Conservation (phyloP, 176 grass and related monocot genomes). For the Eleusine indica region DNA sequence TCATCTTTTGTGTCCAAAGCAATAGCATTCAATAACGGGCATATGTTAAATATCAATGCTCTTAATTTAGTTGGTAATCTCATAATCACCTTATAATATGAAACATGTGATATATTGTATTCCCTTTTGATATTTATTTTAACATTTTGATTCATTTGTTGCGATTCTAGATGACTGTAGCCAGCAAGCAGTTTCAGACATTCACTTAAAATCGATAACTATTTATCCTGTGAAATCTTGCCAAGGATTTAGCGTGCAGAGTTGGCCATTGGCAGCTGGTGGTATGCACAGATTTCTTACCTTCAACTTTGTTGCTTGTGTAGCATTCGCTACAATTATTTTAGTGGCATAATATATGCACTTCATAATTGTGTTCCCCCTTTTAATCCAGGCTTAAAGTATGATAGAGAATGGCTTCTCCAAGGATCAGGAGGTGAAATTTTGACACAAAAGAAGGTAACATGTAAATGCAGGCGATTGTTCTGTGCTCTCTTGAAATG, state of each 20-base stretch:
- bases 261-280: slow-evolving; percentile 72
- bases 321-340: slow-evolving; percentile 14
- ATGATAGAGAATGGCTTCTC: slow-evolving; percentile 98
- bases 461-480: neutral
- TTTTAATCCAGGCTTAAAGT: slow-evolving; percentile 68
- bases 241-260: slow-evolving; percentile 69
- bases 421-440: slow-evolving; percentile 78
- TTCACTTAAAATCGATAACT: slow-evolving; percentile 75
- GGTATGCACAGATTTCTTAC: slow-evolving; percentile 56
- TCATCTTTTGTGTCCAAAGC: slow-evolving; percentile 67
- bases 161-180: slow-evolving; percentile 50
- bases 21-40: slow-evolving; percentile 39
- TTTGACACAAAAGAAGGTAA: slow-evolving; percentile 92
- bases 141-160: slow-evolving; percentile 23
- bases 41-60: slow-evolving; percentile 35
- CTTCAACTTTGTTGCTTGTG: slow-evolving; percentile 11
- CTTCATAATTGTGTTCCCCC: neutral
- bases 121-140: slow-evolving; percentile 27
- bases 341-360: neutral
- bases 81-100: slow-evolving; percentile 33
- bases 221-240: slow-evolving; percentile 97
- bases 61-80: slow-evolving; percentile 66
- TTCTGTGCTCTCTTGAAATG: neutral
- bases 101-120: slow-evolving; percentile 22
- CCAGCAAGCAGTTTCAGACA: slow-evolving; percentile 34